A percentile compares a stretch with the other conserved stretches of the same genome.
Conservation (phyloP, 2,329 filamentous ascomycete species). For the Colletotrichum melonis region DNA sequence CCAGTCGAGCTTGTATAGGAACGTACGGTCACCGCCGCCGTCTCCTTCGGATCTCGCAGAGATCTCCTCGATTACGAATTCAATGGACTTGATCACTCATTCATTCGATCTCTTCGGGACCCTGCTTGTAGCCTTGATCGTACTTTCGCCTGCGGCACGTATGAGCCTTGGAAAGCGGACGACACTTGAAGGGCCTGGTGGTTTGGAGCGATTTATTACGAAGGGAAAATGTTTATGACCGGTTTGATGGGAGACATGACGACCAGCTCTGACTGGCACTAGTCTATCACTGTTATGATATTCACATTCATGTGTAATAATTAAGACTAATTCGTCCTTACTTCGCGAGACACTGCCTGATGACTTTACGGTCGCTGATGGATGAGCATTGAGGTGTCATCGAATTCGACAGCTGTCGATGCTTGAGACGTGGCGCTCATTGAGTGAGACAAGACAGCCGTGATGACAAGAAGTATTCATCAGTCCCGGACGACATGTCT, state of each 20-base stretch:
- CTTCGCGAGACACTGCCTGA: not conserved
- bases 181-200: not conserved
- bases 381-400: not conserved
- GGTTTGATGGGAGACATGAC: not conserved
- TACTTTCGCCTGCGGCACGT: too few species aligned
- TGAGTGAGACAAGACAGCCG: slow-evolving; percentile 11
- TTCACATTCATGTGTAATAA: slow-evolving; percentile 32
- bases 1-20: slow-evolving; percentile 14
- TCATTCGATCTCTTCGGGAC: not conserved
- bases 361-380: not conserved
- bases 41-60: not conserved
- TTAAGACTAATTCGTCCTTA: slow-evolving; percentile 22
- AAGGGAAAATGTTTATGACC: slow-evolving; percentile 30
- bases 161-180: not conserved
- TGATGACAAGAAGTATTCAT: not conserved
- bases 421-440: not conserved
- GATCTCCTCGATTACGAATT: slow-evolving; percentile 16
- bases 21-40: not conserved
- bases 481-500: not conserved
- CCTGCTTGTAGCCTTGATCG: not conserved
- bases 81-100: not conserved
- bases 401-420: not conserved
- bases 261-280: not conserved
- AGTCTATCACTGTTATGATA: slow-evolving; percentile 7
- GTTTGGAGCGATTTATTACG: slow-evolving; percentile 4